Conservation (phyloP, 2,329 filamentous ascomycete genomes). For the Bipolaris sorokiniana region DNA sequence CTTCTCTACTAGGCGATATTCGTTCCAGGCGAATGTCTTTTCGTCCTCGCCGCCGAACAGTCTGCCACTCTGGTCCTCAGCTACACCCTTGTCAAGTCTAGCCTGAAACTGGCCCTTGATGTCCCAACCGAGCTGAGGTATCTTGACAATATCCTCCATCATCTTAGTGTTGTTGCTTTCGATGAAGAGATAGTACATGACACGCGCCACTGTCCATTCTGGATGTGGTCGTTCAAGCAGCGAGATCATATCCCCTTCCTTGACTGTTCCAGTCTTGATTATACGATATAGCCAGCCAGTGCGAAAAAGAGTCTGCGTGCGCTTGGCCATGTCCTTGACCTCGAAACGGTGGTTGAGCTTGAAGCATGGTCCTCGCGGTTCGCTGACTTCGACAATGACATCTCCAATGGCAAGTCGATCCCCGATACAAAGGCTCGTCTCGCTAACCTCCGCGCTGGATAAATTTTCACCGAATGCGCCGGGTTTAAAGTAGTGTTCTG, state of each 20-base stretch:
- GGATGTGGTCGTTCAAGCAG: constrained; percentile 64
- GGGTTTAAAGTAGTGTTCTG: constrained; percentile 58
- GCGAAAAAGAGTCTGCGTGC: constrained; percentile 62
- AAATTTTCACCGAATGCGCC: constrained; percentile 72
- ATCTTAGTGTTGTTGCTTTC: constrained; percentile 56
- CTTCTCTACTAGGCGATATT: constrained; percentile 57
- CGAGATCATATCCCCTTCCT: constrained; percentile 62
- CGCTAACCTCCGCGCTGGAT: constrained; percentile 64
- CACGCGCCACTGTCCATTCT: constrained; percentile 66
- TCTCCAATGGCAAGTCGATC: constrained; percentile 61
- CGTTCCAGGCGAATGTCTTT: constrained; percentile 43
- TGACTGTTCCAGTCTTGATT: constrained; percentile 60
- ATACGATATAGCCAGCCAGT: constrained; percentile 73
- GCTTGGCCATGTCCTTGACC: constrained; percentile 66
- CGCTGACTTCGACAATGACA: constrained; percentile 63
- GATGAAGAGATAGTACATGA: constrained; percentile 68
- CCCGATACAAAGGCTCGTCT: constrained; percentile 69
- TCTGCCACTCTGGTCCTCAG: constrained; percentile 40
- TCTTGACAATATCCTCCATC: constrained; percentile 53
- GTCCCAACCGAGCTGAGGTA: constrained; percentile 56
- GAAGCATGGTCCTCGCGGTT: constrained; percentile 70
- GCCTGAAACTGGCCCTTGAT: constrained; percentile 61
- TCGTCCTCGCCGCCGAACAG: constrained; percentile 36
- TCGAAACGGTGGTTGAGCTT: constrained; percentile 73
- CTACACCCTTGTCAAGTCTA: constrained; percentile 57